Evolutionary conservation across 148 eudicot species (phyloP), one percentile per base, ranked within the genome.

Genomic region (Diospyros kaki): DNA sequence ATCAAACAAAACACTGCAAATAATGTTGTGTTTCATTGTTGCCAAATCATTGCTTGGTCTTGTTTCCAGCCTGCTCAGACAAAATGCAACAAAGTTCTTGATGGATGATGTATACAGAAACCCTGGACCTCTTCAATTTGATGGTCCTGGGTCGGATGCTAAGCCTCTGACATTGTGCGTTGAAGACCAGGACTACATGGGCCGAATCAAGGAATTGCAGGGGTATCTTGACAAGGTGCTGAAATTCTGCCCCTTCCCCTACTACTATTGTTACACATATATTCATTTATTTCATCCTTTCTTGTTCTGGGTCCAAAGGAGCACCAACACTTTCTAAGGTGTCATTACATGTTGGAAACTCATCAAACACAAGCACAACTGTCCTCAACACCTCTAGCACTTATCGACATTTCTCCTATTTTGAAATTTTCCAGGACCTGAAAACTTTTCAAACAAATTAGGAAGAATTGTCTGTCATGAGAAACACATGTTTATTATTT

Each of bases 171-270:
- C 80, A 74, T 81, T 95, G 66, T 91, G 99, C 62, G 99, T 93
- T 58, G 99, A 95, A 80, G 99, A 95, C 80, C 96, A 90, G 82
- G 99, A 95, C 75, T 95, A 95, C 82, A 95, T 93, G 94, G 99
- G 98, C 41, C 98, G 98, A 62, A 89, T 95, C 81, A 95, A 95
- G 85, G 76, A 89, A 77, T 86, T 93, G 80, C 86, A 90, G 70
- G 89, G 78, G 75, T 87, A 95, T 81, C 89, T 95, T 38, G 93
- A 91, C 76, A 87, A 93, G 97, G 98, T 94, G 68, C 54, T 18
- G 45, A 61, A 28, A 17, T 2, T 69, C 72, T 54, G 3, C 28
- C 65, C 55, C 1, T 44, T 28, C 28, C 28, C 28, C 28, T 28
- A 28, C 28, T 28, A 28, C 28, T 28, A 28, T 28, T 28, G 28